Evolutionary conservation across 2,329 filamentous ascomycete genomes (phyloP).

Genomic region (Coniella vitis): DNA sequence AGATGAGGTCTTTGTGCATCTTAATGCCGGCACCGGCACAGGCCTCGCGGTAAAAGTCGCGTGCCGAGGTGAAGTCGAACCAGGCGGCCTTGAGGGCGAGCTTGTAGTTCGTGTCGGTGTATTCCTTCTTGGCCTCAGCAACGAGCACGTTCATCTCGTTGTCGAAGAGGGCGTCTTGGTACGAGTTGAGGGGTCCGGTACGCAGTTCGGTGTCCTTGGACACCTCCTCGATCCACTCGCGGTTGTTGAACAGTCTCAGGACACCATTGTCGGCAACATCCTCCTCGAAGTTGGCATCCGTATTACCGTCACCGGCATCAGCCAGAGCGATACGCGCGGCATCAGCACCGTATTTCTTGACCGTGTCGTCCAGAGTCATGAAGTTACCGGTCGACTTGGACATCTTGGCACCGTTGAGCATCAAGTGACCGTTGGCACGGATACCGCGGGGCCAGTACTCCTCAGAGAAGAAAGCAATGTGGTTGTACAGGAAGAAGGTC

Average conservation of each 20-base stretch:
- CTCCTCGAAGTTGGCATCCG: constrained; percentile 97
- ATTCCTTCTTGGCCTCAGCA: constrained; percentile 71
- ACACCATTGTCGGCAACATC: constrained; percentile 88
- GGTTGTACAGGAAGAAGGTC: constrained; percentile 91
- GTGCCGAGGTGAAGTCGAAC: constrained; percentile 84
- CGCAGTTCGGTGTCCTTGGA: constrained; percentile 66
- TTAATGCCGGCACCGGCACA: constrained; percentile 69
- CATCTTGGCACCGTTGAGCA: constrained; percentile 98
- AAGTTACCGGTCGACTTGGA: constrained; percentile 97
- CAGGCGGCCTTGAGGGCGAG: constrained; percentile 78
- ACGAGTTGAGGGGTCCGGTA: constrained; percentile 64
- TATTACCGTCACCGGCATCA: constrained; percentile 88
- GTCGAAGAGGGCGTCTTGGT: constrained; percentile 84
- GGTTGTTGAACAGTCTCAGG: constrained; percentile 67
- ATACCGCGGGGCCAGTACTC: constrained; percentile 85
- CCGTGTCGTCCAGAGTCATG: constrained; percentile 78
- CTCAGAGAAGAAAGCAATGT: constrained; percentile 78
- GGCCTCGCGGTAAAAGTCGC: constrained; percentile 85
- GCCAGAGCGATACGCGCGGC: constrained; percentile 36
- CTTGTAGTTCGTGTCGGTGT: constrained; percentile 75
- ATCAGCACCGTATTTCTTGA: constrained; percentile 90
- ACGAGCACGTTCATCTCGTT: constrained; percentile 87
- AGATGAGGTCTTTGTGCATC: constrained; percentile 77
- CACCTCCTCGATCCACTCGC: constrained; percentile 90
- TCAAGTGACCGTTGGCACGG: constrained; percentile 85